Percentiles rank a stretch among this genome's conserved stretches.
Conservation (phyloP, 1,284 basidiomycete genomes). For the Coriolopsis trogii region DNA sequence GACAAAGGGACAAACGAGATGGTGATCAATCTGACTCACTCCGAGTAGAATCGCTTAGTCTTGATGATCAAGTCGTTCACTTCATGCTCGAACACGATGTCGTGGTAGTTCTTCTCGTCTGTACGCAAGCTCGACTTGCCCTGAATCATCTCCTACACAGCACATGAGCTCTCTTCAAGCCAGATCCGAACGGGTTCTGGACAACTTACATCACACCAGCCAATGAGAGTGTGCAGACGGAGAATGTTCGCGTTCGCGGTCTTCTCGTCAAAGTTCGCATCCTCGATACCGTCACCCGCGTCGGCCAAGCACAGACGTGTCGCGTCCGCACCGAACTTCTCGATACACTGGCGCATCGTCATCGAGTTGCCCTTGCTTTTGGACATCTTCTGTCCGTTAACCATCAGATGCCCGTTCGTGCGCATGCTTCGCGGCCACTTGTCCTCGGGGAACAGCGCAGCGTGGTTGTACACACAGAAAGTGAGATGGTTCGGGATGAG, state of each 20-base stretch:
- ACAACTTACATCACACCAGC: slow-evolving; percentile 84
- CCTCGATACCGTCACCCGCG: slow-evolving; percentile 96
- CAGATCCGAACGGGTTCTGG: no score
- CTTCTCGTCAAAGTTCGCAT: slow-evolving; percentile 99
- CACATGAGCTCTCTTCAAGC: no score
- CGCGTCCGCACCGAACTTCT: slow-evolving; percentile 93
- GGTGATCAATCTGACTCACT: slow-evolving; percentile 53
- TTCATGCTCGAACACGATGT: slow-evolving; percentile 91
- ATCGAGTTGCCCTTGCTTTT: slow-evolving; percentile 94
- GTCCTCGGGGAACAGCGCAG: slow-evolving; percentile 91
- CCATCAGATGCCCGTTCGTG: slow-evolving; percentile 95
- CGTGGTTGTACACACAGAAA: slow-evolving; percentile 94
- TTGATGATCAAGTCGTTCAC: slow-evolving; percentile 84
- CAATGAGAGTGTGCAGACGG: slow-evolving; percentile 88
- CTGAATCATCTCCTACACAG: slow-evolving; percentile 71
- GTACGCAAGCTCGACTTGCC: slow-evolving; percentile 72
- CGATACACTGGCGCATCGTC: slow-evolving; percentile 77
- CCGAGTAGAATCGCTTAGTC: slow-evolving; percentile 79
- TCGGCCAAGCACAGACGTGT: slow-evolving; percentile 93
- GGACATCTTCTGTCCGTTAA: slow-evolving; percentile 99
- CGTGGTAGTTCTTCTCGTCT: slow-evolving; percentile 77
- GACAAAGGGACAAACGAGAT: not conserved
- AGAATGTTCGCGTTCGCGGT: slow-evolving; percentile 98
- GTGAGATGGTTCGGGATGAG: slow-evolving; percentile 97
- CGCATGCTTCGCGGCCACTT: slow-evolving; percentile 95